Evolutionary conservation across 2,329 filamentous ascomycete species (phyloP), one percentile per base, ranked within the genome.

Genomic region (Chalaropsis ovoidea): DNA sequence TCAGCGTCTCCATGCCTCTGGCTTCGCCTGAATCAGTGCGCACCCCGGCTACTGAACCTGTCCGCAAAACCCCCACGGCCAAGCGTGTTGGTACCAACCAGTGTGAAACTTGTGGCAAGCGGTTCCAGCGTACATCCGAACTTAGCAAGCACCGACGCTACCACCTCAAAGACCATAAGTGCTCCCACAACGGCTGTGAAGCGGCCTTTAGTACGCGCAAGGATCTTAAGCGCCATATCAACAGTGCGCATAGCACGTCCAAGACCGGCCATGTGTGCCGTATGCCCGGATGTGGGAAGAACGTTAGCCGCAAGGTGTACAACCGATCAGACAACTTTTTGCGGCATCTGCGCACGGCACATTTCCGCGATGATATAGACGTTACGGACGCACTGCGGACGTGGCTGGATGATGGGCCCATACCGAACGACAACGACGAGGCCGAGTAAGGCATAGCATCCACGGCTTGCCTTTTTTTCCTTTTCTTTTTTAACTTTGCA

Each of bases 281-380:
- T 24, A 68, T 71, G 41, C 42, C 65, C n/a, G 69, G 70, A n/a
- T 72, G 71, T 68, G 68, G 68, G 22, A 72, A 72, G 66, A 69
- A 70, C 58, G 66, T 67, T 65, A 70, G 65, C 42, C 68, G 69
- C 6, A 70, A 72, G 64, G 68, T 71, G 31, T 72, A 71, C 62
- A 72, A 71, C 64, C 70, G 71, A 15, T 68, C 69, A 24, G 71
- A 72, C 67, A 72, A 72, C 69, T 72, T 72, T 58, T 62, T 70
- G 35, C 65, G 71, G 11, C 71, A 72, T 63, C 67, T 72, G 27
- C 67, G 69, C 60, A 71, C 69, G 43, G 69, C 69, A 61, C 71
- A 72, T 63, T 62, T 63, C 47, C 67, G 62, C 27, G 49, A 63
- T 1, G 63, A 66, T 13, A 67, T 67, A 45, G 66, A 67, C 43